Conservation (phyloP, 2,329 filamentous ascomycete genomes). For the Aspergillus floridensis region DNA sequence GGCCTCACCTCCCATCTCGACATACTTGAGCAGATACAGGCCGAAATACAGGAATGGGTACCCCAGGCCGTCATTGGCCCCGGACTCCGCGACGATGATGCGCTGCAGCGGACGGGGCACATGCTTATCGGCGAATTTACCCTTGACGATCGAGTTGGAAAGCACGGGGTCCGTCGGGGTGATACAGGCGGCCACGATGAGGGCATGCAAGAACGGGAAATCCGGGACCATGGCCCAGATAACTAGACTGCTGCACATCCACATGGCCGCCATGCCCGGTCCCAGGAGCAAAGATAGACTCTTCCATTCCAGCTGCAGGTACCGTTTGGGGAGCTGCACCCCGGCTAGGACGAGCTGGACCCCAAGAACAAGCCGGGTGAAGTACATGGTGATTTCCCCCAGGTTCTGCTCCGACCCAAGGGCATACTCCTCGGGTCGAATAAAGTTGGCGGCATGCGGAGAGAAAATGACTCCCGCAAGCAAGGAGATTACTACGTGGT, state of each 20-base stretch:
- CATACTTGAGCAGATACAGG: constrained; percentile 77
- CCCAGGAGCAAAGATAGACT: constrained; percentile 72
- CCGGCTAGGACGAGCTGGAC: constrained; percentile 88
- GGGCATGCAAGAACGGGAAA: constrained; percentile 70
- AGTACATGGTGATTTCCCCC: constrained; percentile 73
- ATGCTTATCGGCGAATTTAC: constrained; percentile 88
- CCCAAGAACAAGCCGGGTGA: constrained; percentile 81
- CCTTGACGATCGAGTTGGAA: constrained; percentile 88
- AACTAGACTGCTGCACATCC: constrained; percentile 74
- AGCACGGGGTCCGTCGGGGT: constrained; percentile 88
- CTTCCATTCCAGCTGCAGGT: constrained; percentile 75
- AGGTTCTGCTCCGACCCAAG: constrained; percentile 56
- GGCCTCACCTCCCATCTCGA: constrained; percentile 56
- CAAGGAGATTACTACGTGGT: constrained; percentile 70
- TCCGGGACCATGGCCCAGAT: constrained; percentile 73
- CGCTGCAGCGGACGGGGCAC: constrained; percentile 78
- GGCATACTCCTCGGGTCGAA: constrained; percentile 75
- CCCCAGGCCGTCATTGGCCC: constrained; percentile 83
- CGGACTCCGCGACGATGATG: constrained; percentile 78
- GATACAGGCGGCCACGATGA: constrained; percentile 81
- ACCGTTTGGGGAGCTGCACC: constrained; percentile 80
- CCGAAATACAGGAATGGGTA: constrained; percentile 87
- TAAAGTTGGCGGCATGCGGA: constrained; percentile 71
- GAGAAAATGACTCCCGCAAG: constrained; percentile 76
- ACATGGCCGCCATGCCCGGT: constrained; percentile 83